These are phyloP conservation scores for Schizothecium vesticola DNA, from an alignment of 495 filamentous ascomycete genomes.

Conservation along the genomic window DNA sequence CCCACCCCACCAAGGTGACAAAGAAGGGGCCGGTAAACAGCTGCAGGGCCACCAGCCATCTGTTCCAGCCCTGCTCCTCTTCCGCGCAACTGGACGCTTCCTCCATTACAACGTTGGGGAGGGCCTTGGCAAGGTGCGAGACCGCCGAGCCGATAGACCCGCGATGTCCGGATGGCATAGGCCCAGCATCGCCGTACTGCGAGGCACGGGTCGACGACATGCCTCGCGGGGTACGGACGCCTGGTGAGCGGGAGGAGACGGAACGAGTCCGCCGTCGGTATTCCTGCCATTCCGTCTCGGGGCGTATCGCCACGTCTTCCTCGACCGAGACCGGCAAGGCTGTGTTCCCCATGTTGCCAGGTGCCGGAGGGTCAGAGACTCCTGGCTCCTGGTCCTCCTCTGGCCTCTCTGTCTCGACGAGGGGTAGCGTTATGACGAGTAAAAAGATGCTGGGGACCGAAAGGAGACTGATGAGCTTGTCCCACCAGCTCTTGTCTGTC, in stretches of 20 bases:
- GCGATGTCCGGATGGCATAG: background rate
- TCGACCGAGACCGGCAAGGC: conserved; percentile 30
- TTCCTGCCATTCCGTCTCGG: conserved; percentile 49
- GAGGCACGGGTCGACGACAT: background rate
- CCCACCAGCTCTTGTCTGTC: conserved; percentile 68
- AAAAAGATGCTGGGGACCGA: conserved; percentile 87
- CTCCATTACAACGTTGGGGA: conserved; percentile 21
- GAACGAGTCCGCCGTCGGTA: conserved; percentile 44
- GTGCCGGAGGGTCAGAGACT: conserved; percentile 22
- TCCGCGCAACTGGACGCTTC: conserved; percentile 23
- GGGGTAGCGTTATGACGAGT: conserved; percentile 86
- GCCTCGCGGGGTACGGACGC: conserved; percentile 12
- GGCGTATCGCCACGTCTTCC: conserved; percentile 18
- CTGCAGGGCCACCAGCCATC: conserved; percentile 82
- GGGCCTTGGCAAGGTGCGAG: conserved; percentile 18
- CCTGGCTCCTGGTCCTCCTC: conserved; percentile 45
- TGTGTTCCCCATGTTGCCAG: conserved; percentile 22
- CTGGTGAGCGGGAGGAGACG: conserved; percentile 15
- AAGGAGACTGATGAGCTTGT: conserved; percentile 69
- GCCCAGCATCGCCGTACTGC: background rate
- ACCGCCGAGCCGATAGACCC: background rate
- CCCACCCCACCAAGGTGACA: conserved; percentile 70
- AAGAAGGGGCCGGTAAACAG: conserved; percentile 86
- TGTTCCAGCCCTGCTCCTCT: conserved; percentile 65
- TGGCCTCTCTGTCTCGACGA: conserved; percentile 60